Conservation (phyloP, 1,284 basidiomycete genomes). For the Malassezia cuniculi region DNA sequence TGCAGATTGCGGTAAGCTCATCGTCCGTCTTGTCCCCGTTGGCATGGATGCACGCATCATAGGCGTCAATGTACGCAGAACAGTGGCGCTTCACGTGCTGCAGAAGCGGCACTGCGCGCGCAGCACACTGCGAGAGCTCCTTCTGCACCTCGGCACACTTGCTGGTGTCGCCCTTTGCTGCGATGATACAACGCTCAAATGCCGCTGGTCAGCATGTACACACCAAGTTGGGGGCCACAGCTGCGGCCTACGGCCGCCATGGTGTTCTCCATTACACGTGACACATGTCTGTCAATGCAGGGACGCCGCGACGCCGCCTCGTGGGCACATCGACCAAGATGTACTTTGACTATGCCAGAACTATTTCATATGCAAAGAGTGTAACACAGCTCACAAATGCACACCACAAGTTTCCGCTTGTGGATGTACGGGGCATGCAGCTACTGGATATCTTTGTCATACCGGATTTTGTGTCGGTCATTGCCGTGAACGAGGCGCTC, state of each 20-base stretch:
- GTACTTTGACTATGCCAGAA: conserved; percentile 37
- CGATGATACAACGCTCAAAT: conserved; percentile 38
- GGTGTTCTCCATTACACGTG: conserved; percentile 13
- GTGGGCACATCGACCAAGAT: conserved; percentile 40
- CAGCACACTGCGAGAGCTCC: conserved; percentile 30
- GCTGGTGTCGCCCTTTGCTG: conserved; percentile 22
- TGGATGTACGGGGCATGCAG: neutral
- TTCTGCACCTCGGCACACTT: conserved; percentile 25
- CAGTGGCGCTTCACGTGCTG: conserved; percentile 34
- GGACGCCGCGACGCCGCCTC: conserved; percentile 13
- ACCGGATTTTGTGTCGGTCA: conserved; percentile 34
- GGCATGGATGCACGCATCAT: conserved; percentile 30
- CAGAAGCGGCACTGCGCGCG: conserved; percentile 30
- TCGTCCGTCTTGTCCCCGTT: conserved; percentile 21
- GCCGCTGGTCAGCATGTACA: conserved; percentile 1
- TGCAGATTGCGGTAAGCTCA: conserved; percentile 29
- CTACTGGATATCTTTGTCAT: conserved; percentile 30
- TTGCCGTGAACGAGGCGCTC: conserved; percentile 13
- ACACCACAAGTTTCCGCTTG: conserved; percentile 4
- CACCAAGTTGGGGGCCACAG: conserved; percentile 5
- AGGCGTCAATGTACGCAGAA: conserved; percentile 24
- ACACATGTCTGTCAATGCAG: neutral
- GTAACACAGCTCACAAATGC: neutral
- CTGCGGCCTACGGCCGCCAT: conserved; percentile 12
- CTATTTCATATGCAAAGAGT: conserved; percentile 11